These are phyloP conservation scores for Gossypium anomalum DNA, from an alignment of 345 rosid genomes.

Conservation along the genomic window DNA sequence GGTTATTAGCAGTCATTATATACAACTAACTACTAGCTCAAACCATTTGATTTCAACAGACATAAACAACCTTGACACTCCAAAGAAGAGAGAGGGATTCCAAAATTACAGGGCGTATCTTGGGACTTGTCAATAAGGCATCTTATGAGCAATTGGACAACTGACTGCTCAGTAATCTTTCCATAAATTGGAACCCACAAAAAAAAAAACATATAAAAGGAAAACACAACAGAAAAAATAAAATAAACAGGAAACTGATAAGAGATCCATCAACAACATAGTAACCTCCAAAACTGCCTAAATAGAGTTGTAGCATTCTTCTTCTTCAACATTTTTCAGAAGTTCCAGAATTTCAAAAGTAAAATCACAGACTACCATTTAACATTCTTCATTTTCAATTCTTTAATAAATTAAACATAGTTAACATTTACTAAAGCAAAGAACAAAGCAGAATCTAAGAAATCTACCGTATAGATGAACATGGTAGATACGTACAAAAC, in stretches of 20 bases:
- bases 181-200: not conserved
- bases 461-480: not conserved
- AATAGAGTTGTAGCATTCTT: not conserved
- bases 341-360: not conserved
- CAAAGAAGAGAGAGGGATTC: not conserved
- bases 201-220: not conserved
- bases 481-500: not conserved
- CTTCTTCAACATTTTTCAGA: not conserved
- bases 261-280: slow-evolving; percentile 4
- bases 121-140: not conserved
- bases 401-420: not conserved
- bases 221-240: not conserved
- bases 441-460: slow-evolving; percentile 4
- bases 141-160: not conserved
- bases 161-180: not conserved
- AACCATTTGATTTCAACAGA: slow-evolving; percentile 17
- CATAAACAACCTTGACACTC: not conserved
- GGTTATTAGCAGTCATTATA: slow-evolving; percentile 14
- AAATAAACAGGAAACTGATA: not conserved
- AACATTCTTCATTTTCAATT: not conserved
- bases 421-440: not conserved
- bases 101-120: not conserved
- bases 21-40: slow-evolving; percentile 8
- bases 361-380: not conserved
- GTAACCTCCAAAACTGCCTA: not conserved